A percentile compares a stretch with the other conserved stretches of the same genome.
These are phyloP conservation scores for Linum tenue DNA, from an alignment of 345 rosid genomes.

Conservation along the genomic window DNA sequence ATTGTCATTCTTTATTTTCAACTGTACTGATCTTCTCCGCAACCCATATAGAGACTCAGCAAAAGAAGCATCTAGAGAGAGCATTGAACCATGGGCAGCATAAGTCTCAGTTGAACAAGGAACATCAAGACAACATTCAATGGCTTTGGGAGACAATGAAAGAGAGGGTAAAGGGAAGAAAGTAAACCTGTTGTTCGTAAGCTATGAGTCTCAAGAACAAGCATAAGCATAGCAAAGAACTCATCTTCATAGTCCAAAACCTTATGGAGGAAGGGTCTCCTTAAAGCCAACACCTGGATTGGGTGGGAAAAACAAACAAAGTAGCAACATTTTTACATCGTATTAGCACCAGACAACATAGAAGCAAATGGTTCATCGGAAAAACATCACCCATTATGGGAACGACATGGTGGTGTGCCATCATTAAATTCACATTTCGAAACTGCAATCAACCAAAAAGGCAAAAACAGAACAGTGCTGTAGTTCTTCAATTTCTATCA, in stretches of 20 bases:
- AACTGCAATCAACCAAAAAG: no score
- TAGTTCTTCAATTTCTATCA: no score
- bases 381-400: no score
- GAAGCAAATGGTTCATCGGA: no score
- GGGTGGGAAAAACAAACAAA: no score
- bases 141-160: neutral
- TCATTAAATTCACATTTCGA: no score
- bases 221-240: constrained; percentile 79
- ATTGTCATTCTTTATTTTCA: constrained; percentile 42
- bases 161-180: neutral
- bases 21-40: constrained; percentile 71
- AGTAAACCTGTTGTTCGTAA: constrained; percentile 74
- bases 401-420: no score
- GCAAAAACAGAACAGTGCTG: no score
- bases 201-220: constrained; percentile 88
- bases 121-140: neutral
- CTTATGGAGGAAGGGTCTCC: constrained; percentile 84
- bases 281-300: constrained; percentile 72
- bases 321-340: no score
- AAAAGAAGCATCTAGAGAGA: constrained; percentile 82
- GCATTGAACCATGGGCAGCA: constrained; percentile 4
- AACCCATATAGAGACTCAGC: constrained; percentile 91
- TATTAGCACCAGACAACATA: no score
- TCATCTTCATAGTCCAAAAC: constrained; percentile 92
- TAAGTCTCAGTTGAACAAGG: neutral